A percentile compares a stretch with the other conserved stretches of the same genome.
Conservation (phyloP, 768 basidiomycete species). For the Trametes cubensis region DNA sequence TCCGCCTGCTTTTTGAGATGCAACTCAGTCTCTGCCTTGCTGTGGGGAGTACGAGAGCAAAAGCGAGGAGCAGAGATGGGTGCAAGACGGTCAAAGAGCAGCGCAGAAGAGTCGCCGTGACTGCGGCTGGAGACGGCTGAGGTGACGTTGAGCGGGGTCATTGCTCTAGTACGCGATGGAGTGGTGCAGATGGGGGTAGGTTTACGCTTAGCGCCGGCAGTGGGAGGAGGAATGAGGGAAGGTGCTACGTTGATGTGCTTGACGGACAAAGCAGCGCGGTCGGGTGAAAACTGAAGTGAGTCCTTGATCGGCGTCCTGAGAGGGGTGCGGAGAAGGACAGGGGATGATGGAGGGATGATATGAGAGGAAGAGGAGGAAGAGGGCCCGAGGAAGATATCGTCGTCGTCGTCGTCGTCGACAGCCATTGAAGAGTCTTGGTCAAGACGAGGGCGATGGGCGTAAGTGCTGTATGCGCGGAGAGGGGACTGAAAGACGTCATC, state of each 20-base stretch:
- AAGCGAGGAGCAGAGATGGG: conserved; percentile 58
- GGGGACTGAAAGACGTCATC: conserved; percentile 56
- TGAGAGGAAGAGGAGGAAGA: conserved; percentile 40
- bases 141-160: conserved; percentile 44
- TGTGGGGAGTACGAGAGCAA: conserved; percentile 49
- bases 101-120: conserved; percentile 15
- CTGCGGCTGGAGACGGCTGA: conserved; percentile 26
- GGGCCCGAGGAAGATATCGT: conserved; percentile 58
- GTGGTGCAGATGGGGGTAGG: conserved; percentile 54
- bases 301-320: conserved; percentile 65
- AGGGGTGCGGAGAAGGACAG: conserved; percentile 60
- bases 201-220: conserved; percentile 65
- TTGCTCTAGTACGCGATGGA: conserved; percentile 52
- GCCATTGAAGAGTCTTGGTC: conserved; percentile 47
- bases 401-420: conserved; percentile 48
- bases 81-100: conserved; percentile 54
- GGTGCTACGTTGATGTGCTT: conserved; percentile 34
- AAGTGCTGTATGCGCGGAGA: conserved; percentile 42
- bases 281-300: conserved; percentile 24
- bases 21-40: conserved; percentile 56
- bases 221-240: conserved; percentile 13
- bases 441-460: conserved; percentile 35
- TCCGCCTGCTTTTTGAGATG: conserved; percentile 58
- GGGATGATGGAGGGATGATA: conserved; percentile 46
- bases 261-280: conserved; percentile 46